These are phyloP conservation scores for Daldinia sp. DNA, from an alignment of 2,329 filamentous ascomycete species.

Conservation along the genomic window DNA sequence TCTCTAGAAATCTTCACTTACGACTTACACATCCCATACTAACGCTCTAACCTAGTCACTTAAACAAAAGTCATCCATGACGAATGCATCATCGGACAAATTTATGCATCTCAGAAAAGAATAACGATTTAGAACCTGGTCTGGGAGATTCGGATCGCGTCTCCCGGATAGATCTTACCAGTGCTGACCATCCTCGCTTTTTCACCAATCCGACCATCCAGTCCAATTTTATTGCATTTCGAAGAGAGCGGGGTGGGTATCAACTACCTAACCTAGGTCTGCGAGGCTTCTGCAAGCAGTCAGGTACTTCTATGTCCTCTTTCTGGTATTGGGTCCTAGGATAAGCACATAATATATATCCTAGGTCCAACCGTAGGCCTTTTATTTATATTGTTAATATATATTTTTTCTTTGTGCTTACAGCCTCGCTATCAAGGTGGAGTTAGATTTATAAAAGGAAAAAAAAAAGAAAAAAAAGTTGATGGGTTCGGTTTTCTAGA, in stretches of 20 bases:
- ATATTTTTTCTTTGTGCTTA: not conserved
- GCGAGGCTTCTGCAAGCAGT: not conserved
- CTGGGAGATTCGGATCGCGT: not conserved
- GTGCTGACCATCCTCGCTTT: conserved; percentile 11
- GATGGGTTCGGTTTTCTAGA: conserved; percentile 13
- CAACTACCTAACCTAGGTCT: not conserved
- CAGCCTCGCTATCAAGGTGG: not conserved
- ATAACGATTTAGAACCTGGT: not conserved
- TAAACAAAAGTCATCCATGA: not conserved
- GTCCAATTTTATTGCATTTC: not conserved
- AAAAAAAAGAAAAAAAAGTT: not conserved
- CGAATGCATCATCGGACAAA: not conserved
- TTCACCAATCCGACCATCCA: conserved; percentile 23
- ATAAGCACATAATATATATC: not conserved
- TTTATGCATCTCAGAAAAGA: not conserved
- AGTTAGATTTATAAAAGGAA: no score
- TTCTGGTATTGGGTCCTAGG: not conserved
- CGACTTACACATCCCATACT: no score
- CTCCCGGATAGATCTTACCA: conserved; percentile 2
- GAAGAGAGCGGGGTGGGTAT: not conserved
- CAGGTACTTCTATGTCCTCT: not conserved
- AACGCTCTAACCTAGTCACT: no score
- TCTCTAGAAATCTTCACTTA: no score
- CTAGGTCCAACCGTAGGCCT: conserved; percentile 3
- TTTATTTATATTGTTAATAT: not conserved